Evolutionary conservation across 2,329 filamentous ascomycete genomes (phyloP).

Genomic region (Capronia epimyces): DNA sequence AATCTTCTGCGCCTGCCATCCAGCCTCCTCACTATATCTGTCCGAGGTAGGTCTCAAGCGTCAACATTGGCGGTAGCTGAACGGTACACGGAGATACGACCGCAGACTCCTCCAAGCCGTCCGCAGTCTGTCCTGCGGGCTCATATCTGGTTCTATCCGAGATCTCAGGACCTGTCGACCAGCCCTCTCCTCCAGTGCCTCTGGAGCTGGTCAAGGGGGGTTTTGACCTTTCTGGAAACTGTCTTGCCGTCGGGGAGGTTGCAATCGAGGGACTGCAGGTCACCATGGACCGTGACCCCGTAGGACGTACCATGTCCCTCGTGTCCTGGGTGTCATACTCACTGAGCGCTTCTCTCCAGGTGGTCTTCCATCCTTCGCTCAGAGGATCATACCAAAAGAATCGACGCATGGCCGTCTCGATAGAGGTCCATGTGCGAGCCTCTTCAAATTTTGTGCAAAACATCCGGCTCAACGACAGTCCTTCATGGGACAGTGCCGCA

Average conservation of each 20-base stretch:
- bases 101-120: neutral
- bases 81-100: neutral
- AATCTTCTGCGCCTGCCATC: no score
- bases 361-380: slow-evolving; percentile 1
- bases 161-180: neutral
- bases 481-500: neutral
- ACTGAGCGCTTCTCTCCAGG: slow-evolving; percentile 10
- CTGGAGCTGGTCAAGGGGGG: neutral
- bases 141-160: neutral
- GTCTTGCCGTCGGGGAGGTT: neutral
- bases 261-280: neutral
- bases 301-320: neutral
- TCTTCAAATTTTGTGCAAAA: slow-evolving; percentile 15
- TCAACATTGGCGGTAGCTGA: slow-evolving; percentile 15
- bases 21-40: slow-evolving; percentile 10
- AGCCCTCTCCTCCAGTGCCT: neutral
- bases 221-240: neutral
- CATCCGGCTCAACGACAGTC: neutral
- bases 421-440: slow-evolving; percentile 7
- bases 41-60: slow-evolving; percentile 15
- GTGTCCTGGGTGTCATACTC: neutral
- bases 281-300: neutral
- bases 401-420: slow-evolving; percentile 12
- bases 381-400: slow-evolving; percentile 19
- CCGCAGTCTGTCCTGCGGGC: neutral